phyloP scores from a whole-genome alignment of 2,329 filamentous ascomycete genomes.

The Penicillium sp. region DNA sequence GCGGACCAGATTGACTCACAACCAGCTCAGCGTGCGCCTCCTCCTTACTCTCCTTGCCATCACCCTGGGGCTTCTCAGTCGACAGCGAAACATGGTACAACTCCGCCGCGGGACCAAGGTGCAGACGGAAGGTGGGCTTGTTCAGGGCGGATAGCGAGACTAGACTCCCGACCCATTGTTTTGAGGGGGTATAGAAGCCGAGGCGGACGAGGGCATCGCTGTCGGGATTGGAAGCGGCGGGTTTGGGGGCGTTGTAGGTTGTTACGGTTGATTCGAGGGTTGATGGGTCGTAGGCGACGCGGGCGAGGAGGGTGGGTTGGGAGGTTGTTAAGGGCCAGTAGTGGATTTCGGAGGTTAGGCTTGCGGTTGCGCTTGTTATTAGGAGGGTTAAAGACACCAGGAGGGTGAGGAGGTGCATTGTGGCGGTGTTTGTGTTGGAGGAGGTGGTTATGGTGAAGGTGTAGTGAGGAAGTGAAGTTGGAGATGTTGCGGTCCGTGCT shows the following conservation, averaged over 20 bases:
- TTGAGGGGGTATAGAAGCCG: conserved; percentile 52
- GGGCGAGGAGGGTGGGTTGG: conserved; percentile 43
- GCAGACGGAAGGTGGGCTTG: conserved; percentile 44
- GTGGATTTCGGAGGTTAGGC: conserved; percentile 37
- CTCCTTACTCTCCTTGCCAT: too few relatives aligned
- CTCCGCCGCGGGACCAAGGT: conserved; percentile 41
- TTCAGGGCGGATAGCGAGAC: conserved; percentile 25
- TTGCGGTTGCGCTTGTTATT: conserved; percentile 18
- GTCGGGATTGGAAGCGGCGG: conserved; percentile 7
- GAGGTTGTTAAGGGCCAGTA: conserved; percentile 41
- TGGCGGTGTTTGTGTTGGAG: neutral
- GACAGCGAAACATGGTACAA: conserved; percentile 45
- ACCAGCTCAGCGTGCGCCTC: conserved; percentile 43
- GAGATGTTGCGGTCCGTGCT: neutral
- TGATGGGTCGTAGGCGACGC: conserved; percentile 46
- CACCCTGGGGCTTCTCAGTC: too few relatives aligned
- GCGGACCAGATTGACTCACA: conserved; percentile 33
- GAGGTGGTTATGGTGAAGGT: neutral
- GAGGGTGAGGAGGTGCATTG: conserved; percentile 26
- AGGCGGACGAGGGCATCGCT: conserved; percentile 52
- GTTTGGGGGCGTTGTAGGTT: conserved; percentile 43
- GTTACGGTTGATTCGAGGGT: conserved; percentile 41
- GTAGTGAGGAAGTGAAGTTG: neutral
- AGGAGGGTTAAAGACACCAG: conserved; percentile 19
- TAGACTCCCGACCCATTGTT: conserved; percentile 47